Conservation (phyloP, 2,329 filamentous ascomycete species). For the Madurella mycetomatis region DNA sequence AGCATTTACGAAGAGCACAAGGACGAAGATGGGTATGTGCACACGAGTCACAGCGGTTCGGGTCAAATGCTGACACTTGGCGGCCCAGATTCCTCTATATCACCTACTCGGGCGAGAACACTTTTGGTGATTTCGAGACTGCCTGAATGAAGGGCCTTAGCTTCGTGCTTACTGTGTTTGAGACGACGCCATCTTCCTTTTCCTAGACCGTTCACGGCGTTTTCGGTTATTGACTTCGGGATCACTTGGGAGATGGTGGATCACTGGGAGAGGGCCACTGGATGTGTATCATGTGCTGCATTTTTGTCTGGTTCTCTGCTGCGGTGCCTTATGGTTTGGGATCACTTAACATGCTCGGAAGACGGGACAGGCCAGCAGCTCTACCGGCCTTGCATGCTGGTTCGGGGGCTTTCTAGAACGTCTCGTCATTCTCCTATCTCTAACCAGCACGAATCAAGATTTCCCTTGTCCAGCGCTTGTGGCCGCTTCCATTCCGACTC, state of each 20-base stretch:
- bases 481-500: too few species aligned
- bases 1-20: slow-evolving; percentile 99
- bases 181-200: slow-evolving; percentile 2
- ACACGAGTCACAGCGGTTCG: neutral
- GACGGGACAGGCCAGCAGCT: neutral
- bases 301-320: slow-evolving; percentile 6
- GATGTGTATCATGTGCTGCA: slow-evolving; percentile 13
- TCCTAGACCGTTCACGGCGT: slow-evolving; percentile 21
- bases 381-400: neutral
- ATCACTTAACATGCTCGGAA: neutral
- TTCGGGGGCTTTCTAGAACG: neutral
- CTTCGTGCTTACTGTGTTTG: slow-evolving; percentile 2
- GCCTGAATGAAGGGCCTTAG: slow-evolving; percentile 28
- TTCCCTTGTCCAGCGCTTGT: neutral
- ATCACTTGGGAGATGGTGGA: slow-evolving; percentile 2
- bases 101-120: slow-evolving; percentile 99
- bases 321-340: slow-evolving; percentile 3
- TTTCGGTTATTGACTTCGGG: slow-evolving; percentile 19
- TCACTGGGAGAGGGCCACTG: slow-evolving; percentile 15
- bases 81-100: slow-evolving; percentile 84
- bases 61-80: slow-evolving; percentile 4
- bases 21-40: slow-evolving; percentile 62
- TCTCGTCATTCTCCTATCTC: slow-evolving; percentile 1
- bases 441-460: slow-evolving; percentile 4
- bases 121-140: slow-evolving; percentile 64